These are phyloP conservation scores for Camellia oleifera DNA, from an alignment of 179 eudicot species.

Conservation along the genomic window DNA sequence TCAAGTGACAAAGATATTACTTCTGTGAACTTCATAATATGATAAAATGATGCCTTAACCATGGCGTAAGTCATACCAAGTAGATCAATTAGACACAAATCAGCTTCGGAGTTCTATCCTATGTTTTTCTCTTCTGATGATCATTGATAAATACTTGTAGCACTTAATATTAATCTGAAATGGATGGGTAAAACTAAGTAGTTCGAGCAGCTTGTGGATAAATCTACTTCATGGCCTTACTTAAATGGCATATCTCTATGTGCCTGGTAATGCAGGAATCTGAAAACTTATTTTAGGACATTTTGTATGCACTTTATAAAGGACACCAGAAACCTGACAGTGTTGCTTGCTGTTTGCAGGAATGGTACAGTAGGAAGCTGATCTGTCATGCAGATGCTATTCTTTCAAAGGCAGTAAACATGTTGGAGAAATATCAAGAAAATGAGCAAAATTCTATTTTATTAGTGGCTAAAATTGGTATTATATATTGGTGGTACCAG, in stretches of 20 bases:
- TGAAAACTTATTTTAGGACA: not conserved
- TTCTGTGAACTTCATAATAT: not conserved
- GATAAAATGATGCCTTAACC: not conserved
- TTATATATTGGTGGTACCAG: slow-evolving; percentile 63
- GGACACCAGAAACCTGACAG: slow-evolving; percentile 15
- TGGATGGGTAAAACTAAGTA: not conserved
- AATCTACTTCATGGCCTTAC: not conserved
- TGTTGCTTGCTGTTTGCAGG: slow-evolving; percentile 34
- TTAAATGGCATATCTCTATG: not conserved
- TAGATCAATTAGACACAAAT: not conserved
- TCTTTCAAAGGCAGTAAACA: slow-evolving; percentile 47
- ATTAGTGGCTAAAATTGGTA: slow-evolving; percentile 58
- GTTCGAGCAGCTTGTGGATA: not conserved
- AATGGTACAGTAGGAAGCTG: slow-evolving; percentile 67
- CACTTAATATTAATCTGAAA: not conserved
- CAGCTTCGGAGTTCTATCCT: not conserved
- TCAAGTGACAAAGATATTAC: not conserved
- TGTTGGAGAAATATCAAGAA: slow-evolving; percentile 50
- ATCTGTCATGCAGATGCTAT: slow-evolving; percentile 56
- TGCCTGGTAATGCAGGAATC: not conserved
- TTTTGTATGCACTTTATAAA: slow-evolving; percentile 1
- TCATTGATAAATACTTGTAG: not conserved
- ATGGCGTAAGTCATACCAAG: not conserved
- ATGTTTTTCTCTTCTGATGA: not conserved
- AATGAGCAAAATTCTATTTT: slow-evolving; percentile 40